Conservation (phyloP, 345 rosid genomes). For the Chamaenerion angustifolium region DNA sequence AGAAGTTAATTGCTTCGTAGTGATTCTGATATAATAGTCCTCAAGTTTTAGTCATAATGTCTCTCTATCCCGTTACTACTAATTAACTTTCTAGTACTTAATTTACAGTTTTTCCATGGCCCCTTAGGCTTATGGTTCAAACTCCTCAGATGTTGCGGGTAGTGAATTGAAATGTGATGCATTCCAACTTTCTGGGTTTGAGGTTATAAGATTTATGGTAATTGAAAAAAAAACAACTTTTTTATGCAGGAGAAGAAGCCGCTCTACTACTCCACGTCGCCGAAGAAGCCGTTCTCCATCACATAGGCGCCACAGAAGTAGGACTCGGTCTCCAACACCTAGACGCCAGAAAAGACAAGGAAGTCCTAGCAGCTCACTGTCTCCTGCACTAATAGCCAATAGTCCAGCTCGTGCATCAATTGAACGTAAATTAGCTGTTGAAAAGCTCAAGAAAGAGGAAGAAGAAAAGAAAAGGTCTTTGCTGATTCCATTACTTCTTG, state of each 20-base stretch:
- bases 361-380: slow-evolving; percentile 29
- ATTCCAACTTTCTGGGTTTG: too few relatives aligned
- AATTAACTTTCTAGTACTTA: too few relatives aligned
- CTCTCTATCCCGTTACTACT: too few relatives aligned
- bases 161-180: too few relatives aligned
- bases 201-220: too few relatives aligned
- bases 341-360: slow-evolving; percentile 31
- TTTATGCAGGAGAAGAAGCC: slow-evolving; percentile 32
- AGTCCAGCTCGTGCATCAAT: slow-evolving; percentile 15
- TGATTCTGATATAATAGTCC: too few relatives aligned
- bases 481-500: not conserved
- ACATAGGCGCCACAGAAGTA: slow-evolving; percentile 45
- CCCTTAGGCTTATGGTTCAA: too few relatives aligned
- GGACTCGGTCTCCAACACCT: slow-evolving; percentile 45
- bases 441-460: slow-evolving; percentile 35
- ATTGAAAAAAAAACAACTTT: too few relatives aligned
- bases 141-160: too few relatives aligned
- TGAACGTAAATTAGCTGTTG: slow-evolving; percentile 21
- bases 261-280: slow-evolving; percentile 25
- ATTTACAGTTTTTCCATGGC: too few relatives aligned
- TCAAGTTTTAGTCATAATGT: too few relatives aligned
- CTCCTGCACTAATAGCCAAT: slow-evolving; percentile 28
- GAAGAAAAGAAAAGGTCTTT: slow-evolving; percentile 45
- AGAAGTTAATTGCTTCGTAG: too few relatives aligned
- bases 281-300: slow-evolving; percentile 29